Percentiles rank a stretch among this genome's conserved stretches.
Conservation (phyloP, 2,329 filamentous ascomycete genomes). For the Ophiocordyceps australis region DNA sequence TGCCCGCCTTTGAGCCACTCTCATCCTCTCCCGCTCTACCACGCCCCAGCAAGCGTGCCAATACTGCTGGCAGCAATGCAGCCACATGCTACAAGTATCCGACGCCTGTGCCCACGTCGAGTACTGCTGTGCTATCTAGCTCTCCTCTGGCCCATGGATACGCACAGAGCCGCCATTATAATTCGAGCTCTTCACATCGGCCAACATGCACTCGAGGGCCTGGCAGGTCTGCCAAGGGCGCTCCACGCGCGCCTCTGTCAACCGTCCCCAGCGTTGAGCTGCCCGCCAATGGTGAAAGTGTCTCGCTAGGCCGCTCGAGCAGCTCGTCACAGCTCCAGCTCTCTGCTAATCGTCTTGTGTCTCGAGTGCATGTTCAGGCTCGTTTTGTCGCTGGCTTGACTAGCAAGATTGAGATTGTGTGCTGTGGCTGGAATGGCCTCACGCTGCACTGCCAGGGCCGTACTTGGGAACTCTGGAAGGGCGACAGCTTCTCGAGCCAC, state of each 20-base stretch:
- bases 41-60: slow-evolving; percentile 50
- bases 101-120: slow-evolving; percentile 85
- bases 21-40: slow-evolving; percentile 63
- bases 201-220: too few species aligned
- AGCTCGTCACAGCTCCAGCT: slow-evolving; percentile 93
- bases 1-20: slow-evolving; percentile 63
- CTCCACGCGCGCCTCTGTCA: slow-evolving; percentile 68
- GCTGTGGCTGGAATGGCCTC: slow-evolving; percentile 89
- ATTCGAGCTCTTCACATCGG: too few species aligned
- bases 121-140: slow-evolving; percentile 76
- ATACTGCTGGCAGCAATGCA: slow-evolving; percentile 16
- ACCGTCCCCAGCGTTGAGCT: slow-evolving; percentile 71
- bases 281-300: slow-evolving; percentile 59
- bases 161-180: slow-evolving; percentile 35
- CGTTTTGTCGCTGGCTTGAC: slow-evolving; percentile 59
- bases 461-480: slow-evolving; percentile 72
- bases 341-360: slow-evolving; percentile 80
- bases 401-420: slow-evolving; percentile 77
- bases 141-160: slow-evolving; percentile 48
- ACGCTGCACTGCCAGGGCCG: slow-evolving; percentile 83
- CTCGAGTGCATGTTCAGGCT: slow-evolving; percentile 81
- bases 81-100: slow-evolving; percentile 56
- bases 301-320: slow-evolving; percentile 84
- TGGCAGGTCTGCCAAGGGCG: slow-evolving; percentile 10
- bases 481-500: slow-evolving; percentile 78